These are phyloP conservation scores for Panicum miliaceum DNA, from an alignment of 176 grass and related monocot genomes.

Conservation along the genomic window DNA sequence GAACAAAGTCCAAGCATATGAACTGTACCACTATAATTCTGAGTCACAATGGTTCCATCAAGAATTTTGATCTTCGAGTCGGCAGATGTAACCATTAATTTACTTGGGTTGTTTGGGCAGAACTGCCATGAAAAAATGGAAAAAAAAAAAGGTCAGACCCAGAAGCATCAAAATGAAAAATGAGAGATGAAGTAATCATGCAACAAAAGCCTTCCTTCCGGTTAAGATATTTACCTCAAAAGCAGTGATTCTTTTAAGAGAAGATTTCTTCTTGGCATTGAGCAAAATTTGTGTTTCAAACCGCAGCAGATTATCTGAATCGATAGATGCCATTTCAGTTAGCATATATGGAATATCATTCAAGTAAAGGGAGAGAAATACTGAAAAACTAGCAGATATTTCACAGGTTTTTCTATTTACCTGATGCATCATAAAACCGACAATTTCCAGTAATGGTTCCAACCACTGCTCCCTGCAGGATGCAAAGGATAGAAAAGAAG, in stretches of 20 bases:
- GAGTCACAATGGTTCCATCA: slow-evolving; percentile 67
- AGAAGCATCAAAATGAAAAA: slow-evolving; percentile 37
- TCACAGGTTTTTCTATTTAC: slow-evolving; percentile 44
- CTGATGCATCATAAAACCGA: slow-evolving; percentile 79
- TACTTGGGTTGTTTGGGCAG: slow-evolving; percentile 65
- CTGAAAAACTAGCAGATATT: slow-evolving; percentile 5
- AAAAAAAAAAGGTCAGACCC: slow-evolving; percentile 27
- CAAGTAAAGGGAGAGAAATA: neutral
- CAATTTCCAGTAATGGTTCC: slow-evolving; percentile 86
- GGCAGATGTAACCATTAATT: slow-evolving; percentile 86
- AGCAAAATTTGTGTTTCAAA: slow-evolving; percentile 64
- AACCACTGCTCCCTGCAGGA: slow-evolving; percentile 55
- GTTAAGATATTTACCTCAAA: slow-evolving; percentile 75
- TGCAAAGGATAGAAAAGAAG: slow-evolving; percentile 7
- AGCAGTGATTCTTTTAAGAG: slow-evolving; percentile 72
- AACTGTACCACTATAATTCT: slow-evolving; percentile 81
- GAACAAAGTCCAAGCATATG: slow-evolving; percentile 34
- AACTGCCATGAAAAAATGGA: slow-evolving; percentile 56
- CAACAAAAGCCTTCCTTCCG: slow-evolving; percentile 13
- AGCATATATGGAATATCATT: slow-evolving; percentile 18
- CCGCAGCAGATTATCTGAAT: slow-evolving; percentile 60
- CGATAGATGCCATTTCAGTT: slow-evolving; percentile 31
- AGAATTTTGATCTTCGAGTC: slow-evolving; percentile 87
- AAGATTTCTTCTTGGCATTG: slow-evolving; percentile 74
- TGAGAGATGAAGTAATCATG: neutral